phyloP scores from a whole-genome alignment of 2,329 filamentous ascomycete genomes.

The Cladophialophora bantiana region DNA sequence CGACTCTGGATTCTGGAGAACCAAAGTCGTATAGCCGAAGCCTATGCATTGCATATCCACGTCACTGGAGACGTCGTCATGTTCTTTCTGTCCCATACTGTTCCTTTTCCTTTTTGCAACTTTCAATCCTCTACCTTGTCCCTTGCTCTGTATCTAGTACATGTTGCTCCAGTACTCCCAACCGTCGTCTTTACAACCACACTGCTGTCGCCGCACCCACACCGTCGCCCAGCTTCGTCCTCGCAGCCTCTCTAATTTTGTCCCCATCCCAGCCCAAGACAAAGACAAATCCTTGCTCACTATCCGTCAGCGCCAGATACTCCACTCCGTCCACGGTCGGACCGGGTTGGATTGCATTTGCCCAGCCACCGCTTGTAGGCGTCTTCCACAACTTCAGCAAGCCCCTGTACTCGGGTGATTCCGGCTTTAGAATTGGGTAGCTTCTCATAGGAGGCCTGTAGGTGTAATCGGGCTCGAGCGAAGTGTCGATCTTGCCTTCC shows the following conservation, averaged over 20 bases:
- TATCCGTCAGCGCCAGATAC: constrained; percentile 43
- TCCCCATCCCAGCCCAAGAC: constrained; percentile 39
- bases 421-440: no score
- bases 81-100: no score
- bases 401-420: constrained; percentile 22
- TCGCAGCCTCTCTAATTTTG: constrained; percentile 37
- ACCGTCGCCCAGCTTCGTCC: constrained; percentile 34
- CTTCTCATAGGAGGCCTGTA: background rate
- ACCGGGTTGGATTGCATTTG: constrained; percentile 41
- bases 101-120: no score
- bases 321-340: constrained; percentile 41
- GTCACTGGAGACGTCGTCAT: no score
- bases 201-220: constrained; percentile 40
- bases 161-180: no score
- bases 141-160: background rate
- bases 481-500: constrained; percentile 30
- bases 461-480: background rate
- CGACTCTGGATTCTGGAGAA: no score
- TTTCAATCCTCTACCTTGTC: background rate
- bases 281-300: constrained; percentile 40
- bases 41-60: no score
- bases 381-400: constrained; percentile 39
- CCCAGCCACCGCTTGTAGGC: constrained; percentile 40
- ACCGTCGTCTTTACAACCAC: constrained; percentile 33
- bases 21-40: no score